Base-by-base conservation (phyloP, 148 eudicot species). In the Camellia sinensis region DNA sequence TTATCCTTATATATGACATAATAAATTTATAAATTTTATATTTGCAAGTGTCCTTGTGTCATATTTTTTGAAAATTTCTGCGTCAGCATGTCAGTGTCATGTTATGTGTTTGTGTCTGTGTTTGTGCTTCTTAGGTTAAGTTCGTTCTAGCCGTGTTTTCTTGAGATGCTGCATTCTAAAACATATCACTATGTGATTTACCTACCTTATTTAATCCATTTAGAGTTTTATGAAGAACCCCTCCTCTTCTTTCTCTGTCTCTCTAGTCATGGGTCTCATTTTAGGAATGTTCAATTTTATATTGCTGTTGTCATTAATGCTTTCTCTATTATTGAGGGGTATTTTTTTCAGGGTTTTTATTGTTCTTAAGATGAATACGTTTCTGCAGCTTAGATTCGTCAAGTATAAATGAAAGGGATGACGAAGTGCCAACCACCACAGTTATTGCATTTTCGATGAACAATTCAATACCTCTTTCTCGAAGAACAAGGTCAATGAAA, bases 401-500 rank as follows among this genome's bases (percentile, higher is more conserved):
- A 82, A 89, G 87, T 80, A 68, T 91, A 75, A 83, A 86, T 89
- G 97, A 91, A 76, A 85, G 72, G 81, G 97, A 92, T 84, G 98
- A 94, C 85, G 91, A 90, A 71, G 84, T 93, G 81, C 89, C 90
- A 48, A 87, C 95, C 66, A 86, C 93, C 45, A 80, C 86, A 7
- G 85, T 89, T 65, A 76, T 85, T 76, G 68, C 91, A 71, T 80
- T 83, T 54, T 85, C 93, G 17, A 64, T 86, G 84, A 91, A 86
- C 84, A 87, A 85, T 85, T 89, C 93, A 72, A 97, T 88, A 75
- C 82, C 98, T 71, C 85, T 82, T 67, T 94, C 98, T 76, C 87
- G 98, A 70, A 90, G 98, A 75, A 94, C 98, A 61, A 89, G 97
- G 83, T 87, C 85, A 81, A 73, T 87, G 45, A 93, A 89, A 86